Evolutionary conservation across 306 rosid genomes (phyloP).

Genomic region (Lithocarpus polystachyus): DNA sequence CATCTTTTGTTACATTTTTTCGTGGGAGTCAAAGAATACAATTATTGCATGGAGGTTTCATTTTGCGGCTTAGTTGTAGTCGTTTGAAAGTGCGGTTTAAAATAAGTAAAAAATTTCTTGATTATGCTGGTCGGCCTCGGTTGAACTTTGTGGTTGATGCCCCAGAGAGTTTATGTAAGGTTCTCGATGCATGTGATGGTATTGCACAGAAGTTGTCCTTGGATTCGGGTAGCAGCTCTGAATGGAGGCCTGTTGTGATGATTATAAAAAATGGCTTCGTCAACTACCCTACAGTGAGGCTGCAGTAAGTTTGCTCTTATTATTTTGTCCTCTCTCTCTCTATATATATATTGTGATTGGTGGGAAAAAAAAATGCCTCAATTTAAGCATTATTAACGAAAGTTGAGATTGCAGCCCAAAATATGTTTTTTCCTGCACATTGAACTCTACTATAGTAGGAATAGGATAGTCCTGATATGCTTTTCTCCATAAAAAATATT

Average conservation of each 20-base stretch:
- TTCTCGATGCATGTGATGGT: conserved; percentile 76
- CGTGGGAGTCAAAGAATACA: conserved; percentile 68
- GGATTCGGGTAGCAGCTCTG: conserved; percentile 65
- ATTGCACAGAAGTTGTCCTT: conserved; percentile 45
- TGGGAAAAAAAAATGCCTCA: background rate
- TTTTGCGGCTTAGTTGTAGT: conserved; percentile 60
- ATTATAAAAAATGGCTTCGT: conserved; percentile 57
- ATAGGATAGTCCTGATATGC: background rate
- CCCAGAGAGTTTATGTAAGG: conserved; percentile 57
- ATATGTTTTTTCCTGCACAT: background rate
- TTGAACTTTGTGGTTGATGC: conserved; percentile 67
- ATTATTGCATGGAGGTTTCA: conserved; percentile 52
- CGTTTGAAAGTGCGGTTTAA: conserved; percentile 80
- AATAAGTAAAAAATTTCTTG: conserved; percentile 54
- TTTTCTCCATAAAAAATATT: background rate
- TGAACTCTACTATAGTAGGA: background rate
- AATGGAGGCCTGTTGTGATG: conserved; percentile 82
- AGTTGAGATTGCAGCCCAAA: background rate
- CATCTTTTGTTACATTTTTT: conserved; percentile 44
- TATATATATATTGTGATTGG: background rate
- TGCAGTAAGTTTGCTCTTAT: conserved; percentile 68
- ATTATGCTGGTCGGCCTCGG: conserved; percentile 70
- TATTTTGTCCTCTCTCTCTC: background rate
- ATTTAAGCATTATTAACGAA: background rate
- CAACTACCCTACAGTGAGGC: conserved; percentile 73